Base-by-base conservation (phyloP, 768 basidiomycete genomes). In the Leccinum longicurvipes region DNA sequence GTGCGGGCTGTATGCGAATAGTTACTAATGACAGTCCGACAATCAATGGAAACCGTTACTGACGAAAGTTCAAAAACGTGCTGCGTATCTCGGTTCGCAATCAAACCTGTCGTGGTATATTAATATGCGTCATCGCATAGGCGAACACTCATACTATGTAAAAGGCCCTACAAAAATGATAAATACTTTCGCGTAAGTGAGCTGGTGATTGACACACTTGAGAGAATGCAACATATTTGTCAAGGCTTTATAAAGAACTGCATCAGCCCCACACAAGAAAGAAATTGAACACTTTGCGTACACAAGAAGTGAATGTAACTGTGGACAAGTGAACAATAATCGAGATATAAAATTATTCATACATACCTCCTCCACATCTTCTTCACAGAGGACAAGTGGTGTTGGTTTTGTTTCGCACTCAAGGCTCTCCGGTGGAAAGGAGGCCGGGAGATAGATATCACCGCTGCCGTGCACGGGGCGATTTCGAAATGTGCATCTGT, bases 291-390 rank as follows among this genome's bases (percentile, higher is more conserved):
- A 12, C 24, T 8, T 17, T 36, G 65, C 82, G 53, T 63, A 86
- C 83, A 83, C 77, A n/a, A 86, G 74, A 24, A 85, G 74, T 2
- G 79, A 74, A 60, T 86, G 84, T 9, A 85, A 71, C 82, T 85
- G 46, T 8, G 50, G 23, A 25, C 3, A 24, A 29, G 32, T 36
- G 11, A 61, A 44, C 17, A 45, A 47, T 23, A 6, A 39, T 7
- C 17, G 7, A 28, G 7, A 47, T 39, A 34, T 24, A 10, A n/a
- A n/a, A 27, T 9, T 8, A 12, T 31, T 7, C 2, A 23, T 42
- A 56, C 59, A 6, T 7, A 83, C 82, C 74, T 82, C 76, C 54
- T 78, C 76, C 44, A 73, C 70, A 45, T 81, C 77, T 29, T 82
- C 74, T 6, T 74, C 67, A 4, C 76, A 76, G 17, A 81, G 59